phyloP scores from a whole-genome alignment of 495 filamentous ascomycete species.

The Aspergillus incahuasiensis region DNA sequence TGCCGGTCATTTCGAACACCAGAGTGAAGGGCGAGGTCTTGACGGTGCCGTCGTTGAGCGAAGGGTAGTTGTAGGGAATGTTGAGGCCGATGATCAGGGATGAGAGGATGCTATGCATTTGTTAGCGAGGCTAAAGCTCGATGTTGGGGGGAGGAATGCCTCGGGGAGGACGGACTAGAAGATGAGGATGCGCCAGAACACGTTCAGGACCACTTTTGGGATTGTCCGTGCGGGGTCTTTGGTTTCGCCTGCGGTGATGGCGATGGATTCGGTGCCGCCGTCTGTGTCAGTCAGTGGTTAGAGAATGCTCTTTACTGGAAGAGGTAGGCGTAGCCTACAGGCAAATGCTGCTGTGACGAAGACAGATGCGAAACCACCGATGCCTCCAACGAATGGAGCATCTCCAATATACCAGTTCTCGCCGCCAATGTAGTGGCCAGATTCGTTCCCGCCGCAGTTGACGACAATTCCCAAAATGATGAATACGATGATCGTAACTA shows the following conservation, averaged over 20 bases:
- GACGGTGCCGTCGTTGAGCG: slow-evolving; percentile 34
- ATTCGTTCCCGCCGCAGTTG: slow-evolving; percentile 46
- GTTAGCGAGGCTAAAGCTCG: too few relatives aligned
- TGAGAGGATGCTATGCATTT: slow-evolving; percentile 38
- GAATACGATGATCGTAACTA: slow-evolving; percentile 51
- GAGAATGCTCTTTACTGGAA: too few relatives aligned
- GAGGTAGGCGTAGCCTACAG: too few relatives aligned
- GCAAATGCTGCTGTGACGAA: slow-evolving; percentile 52
- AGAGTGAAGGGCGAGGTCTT: slow-evolving; percentile 50
- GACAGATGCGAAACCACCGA: slow-evolving; percentile 50
- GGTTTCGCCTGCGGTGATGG: slow-evolving; percentile 52
- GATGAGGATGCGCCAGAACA: slow-evolving; percentile 51
- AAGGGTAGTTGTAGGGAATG: slow-evolving; percentile 48
- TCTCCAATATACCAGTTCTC: slow-evolving; percentile 42
- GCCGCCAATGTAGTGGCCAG: slow-evolving; percentile 42
- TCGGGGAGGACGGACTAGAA: slow-evolving; percentile 36
- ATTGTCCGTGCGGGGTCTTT: slow-evolving; percentile 43
- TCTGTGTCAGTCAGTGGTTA: too few relatives aligned
- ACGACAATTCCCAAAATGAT: slow-evolving; percentile 49
- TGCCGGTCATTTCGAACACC: slow-evolving; percentile 48
- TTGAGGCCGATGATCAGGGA: slow-evolving; percentile 49
- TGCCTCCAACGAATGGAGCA: slow-evolving; percentile 51
- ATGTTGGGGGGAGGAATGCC: too few relatives aligned
- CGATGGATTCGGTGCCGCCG: slow-evolving; percentile 54
- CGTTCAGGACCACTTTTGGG: slow-evolving; percentile 48